Conservation (phyloP, 2,329 filamentous ascomycete species). For the Xylaria hypoxylon region DNA sequence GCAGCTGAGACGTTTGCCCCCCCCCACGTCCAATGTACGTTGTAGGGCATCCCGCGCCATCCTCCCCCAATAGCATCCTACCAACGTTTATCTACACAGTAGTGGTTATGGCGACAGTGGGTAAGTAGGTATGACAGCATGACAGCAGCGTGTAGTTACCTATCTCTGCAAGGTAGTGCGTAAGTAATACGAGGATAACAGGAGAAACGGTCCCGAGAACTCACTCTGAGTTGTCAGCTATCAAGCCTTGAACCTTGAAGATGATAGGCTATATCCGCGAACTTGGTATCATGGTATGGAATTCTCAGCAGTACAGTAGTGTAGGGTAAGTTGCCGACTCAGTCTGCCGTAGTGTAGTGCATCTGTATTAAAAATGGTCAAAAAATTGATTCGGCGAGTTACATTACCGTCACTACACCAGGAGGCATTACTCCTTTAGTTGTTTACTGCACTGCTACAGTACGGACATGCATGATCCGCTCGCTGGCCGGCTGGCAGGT, state of each 20-base stretch:
- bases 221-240: constrained; percentile 14
- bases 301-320: constrained; percentile 6
- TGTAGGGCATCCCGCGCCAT: constrained; percentile 21
- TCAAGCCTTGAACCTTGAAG: constrained; percentile 19
- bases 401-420: not conserved
- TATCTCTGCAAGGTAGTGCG: constrained; percentile 9
- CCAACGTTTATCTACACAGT: not conserved
- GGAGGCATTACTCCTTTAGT: not conserved
- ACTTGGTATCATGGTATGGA: constrained; percentile 15
- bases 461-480: not conserved
- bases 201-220: not conserved
- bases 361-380: not conserved
- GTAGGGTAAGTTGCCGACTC: too few species aligned
- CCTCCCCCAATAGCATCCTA: constrained; percentile 6
- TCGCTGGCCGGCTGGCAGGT: constrained; percentile 24
- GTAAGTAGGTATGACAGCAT: constrained; percentile 10
- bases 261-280: constrained; percentile 19
- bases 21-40: constrained; percentile 23
- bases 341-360: not conserved
- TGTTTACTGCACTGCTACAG: too few species aligned
- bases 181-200: constrained; percentile 24
- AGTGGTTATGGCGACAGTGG: constrained; percentile 2
- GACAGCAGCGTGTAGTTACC: not conserved
- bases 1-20: constrained; percentile 22
- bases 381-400: constrained; percentile 1